phyloP scores from a whole-genome alignment of 176 grass and related monocot genomes.

The Carex myosuroides region DNA sequence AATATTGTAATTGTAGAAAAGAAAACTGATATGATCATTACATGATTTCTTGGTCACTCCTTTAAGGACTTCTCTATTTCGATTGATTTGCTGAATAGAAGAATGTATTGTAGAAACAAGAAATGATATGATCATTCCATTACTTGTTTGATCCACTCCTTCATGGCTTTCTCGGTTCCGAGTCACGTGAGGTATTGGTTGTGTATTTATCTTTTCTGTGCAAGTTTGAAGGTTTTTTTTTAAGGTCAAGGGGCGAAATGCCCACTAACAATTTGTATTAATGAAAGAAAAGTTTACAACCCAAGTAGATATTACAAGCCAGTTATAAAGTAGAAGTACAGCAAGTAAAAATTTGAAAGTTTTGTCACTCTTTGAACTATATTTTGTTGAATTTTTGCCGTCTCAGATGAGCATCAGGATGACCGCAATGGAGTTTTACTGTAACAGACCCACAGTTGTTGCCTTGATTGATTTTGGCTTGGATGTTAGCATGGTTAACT shows the following conservation, averaged over 20 bases:
- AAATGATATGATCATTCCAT: neutral
- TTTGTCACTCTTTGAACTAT: neutral
- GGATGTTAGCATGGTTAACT: constrained; percentile 63
- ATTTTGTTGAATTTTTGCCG: constrained; percentile 13
- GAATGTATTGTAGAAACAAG: neutral
- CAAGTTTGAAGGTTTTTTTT: neutral
- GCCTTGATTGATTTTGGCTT: constrained; percentile 94
- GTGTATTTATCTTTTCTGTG: neutral
- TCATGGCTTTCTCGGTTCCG: neutral
- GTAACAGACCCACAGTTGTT: constrained; percentile 88
- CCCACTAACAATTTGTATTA: neutral
- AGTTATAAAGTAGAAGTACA: too few species aligned
- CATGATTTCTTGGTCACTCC: neutral
- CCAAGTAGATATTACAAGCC: neutral
- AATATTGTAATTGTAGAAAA: neutral
- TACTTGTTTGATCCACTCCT: neutral
- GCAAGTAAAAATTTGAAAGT: neutral
- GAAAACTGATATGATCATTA: neutral
- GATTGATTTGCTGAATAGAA: neutral
- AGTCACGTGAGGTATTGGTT: neutral
- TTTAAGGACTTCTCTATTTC: neutral
- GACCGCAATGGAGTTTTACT: constrained; percentile 86
- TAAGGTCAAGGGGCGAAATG: neutral
- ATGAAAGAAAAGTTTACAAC: neutral
- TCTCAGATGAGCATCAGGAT: constrained; percentile 94